These are phyloP conservation scores for Curvularia eragrostidis DNA, from an alignment of 2,329 filamentous ascomycete genomes.

Conservation along the genomic window DNA sequence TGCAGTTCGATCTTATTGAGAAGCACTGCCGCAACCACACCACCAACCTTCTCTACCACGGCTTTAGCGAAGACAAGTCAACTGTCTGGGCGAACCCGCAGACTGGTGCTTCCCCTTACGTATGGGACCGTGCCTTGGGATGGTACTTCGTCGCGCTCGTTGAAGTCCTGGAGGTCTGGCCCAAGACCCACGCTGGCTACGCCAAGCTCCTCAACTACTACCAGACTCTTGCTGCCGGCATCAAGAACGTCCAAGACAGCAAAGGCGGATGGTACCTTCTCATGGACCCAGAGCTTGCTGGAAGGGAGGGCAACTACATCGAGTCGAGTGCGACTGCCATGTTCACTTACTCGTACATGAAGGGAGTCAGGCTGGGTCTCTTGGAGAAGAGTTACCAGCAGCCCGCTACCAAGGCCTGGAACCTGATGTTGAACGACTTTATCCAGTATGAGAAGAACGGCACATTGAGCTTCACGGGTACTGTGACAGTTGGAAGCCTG, in stretches of 20 bases:
- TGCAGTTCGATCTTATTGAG: conserved; percentile 48
- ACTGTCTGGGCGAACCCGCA: conserved; percentile 47
- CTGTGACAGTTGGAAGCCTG: conserved; percentile 61
- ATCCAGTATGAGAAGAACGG: conserved; percentile 56
- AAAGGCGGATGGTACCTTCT: conserved; percentile 66
- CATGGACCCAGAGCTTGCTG: conserved; percentile 58
- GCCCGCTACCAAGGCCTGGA: conserved; percentile 54
- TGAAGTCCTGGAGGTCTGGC: conserved; percentile 58
- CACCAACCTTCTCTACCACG: conserved; percentile 44
- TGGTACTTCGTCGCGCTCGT: conserved; percentile 53
- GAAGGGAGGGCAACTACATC: conserved; percentile 63
- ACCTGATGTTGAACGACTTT: conserved; percentile 54
- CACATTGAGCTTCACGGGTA: conserved; percentile 60
- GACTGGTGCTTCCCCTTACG: conserved; percentile 47
- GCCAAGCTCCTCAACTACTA: conserved; percentile 51
- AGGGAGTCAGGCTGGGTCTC: conserved; percentile 44
- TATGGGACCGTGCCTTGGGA: conserved; percentile 49
- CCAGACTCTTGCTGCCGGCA: conserved; percentile 50
- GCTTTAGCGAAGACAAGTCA: conserved; percentile 45
- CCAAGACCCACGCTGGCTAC: conserved; percentile 49
- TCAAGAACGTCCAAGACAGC: conserved; percentile 53
- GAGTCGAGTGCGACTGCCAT: conserved; percentile 66
- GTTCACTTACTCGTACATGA: conserved; percentile 48
- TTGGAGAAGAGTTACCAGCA: conserved; percentile 47
- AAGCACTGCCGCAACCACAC: conserved; percentile 45